phyloP scores from a whole-genome alignment of 805 yeast species.

The Saccharomyces paradoxus region DNA sequence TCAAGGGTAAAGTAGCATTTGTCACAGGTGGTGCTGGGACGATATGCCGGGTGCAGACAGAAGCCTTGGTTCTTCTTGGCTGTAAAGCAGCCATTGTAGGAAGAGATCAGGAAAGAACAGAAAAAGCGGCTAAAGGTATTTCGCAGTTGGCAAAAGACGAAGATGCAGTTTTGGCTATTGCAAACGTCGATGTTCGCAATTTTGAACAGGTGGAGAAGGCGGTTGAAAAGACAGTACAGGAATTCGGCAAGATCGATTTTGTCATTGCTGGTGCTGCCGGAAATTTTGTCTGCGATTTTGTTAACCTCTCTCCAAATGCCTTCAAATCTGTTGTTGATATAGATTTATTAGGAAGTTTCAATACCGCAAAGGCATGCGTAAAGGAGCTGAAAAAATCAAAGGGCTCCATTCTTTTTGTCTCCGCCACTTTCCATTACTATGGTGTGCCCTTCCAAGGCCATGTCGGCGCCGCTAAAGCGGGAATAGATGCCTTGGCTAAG shows the following conservation, averaged over 20 bases:
- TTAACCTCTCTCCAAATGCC: slow-evolving; percentile 73
- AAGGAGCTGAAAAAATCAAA: slow-evolving; percentile 53
- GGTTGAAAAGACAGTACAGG: slow-evolving; percentile 52
- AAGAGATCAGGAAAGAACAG: slow-evolving; percentile 60
- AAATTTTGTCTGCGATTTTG: slow-evolving; percentile 75
- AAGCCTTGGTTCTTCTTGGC: slow-evolving; percentile 75
- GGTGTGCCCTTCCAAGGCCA: slow-evolving; percentile 87
- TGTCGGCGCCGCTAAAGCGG: slow-evolving; percentile 94
- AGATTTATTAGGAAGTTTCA: slow-evolving; percentile 81
- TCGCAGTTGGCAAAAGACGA: slow-evolving; percentile 42
- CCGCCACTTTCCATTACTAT: slow-evolving; percentile 83
- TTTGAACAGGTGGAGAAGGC: slow-evolving; percentile 53
- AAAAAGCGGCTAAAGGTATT: slow-evolving; percentile 59
- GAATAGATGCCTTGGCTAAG: slow-evolving; percentile 78
- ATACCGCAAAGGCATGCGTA: slow-evolving; percentile 78
- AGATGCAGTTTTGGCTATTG: slow-evolving; percentile 56
- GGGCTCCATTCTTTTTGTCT: slow-evolving; percentile 70
- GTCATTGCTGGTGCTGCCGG: slow-evolving; percentile 97
- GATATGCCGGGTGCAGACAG: slow-evolving; percentile 85
- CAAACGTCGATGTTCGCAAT: slow-evolving; percentile 72
- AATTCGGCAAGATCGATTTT: slow-evolving; percentile 72
- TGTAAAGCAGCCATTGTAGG: slow-evolving; percentile 85
- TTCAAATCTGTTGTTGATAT: slow-evolving; percentile 82
- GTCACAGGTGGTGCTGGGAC: slow-evolving; percentile 96
- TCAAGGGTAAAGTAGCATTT: slow-evolving; percentile 77